Base-by-base conservation (phyloP, 805 yeast species). In the Nakazawaea wickerhamii region DNA sequence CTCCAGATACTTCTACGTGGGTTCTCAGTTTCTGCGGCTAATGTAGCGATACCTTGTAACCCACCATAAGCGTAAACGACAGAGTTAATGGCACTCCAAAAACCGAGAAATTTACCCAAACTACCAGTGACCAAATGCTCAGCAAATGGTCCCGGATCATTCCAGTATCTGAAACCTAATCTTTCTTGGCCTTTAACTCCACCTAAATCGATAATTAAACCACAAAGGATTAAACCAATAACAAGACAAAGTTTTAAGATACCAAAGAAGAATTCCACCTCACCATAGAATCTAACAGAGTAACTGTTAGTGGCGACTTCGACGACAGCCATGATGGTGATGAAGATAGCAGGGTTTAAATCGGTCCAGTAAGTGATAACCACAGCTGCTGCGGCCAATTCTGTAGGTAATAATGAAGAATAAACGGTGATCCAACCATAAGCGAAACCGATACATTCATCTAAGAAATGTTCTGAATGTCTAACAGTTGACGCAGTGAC, bases 21-120 rank as follows among this genome's bases (percentile, higher is more conserved):
- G 51, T 75, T 75, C 48, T 68, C 65, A 5, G 77, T 63, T 49
- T 75, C 81, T 30, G 75, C 73, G 1, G 81, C 81, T 14, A 78
- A 68, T 23, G 76, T 61, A 17, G 79, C 81, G 31, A 74, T 53
- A 27, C 44, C 68, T 60, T 84, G 91, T 37, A 84, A 80, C 59
- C 90, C 90, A 63, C 82, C 89, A 60, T 73, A 83, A 22, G 90
- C 83, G 67, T 84, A 84, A 14, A 85, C 84, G 27, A 90, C 86
- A 43, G 76, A 75, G 48, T 82, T 71, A 52, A 57, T 44, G 10
- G 55, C 53, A 31, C 48, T 51, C 63, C 62, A 57, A 41, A 55
- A 58, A 1, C 55, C 64, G 9, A 41, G 19, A 40, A 58, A 58
- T 32, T 48, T 39, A 23, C 60, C 55, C 19, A 43, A 32, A 17